Base-by-base conservation (phyloP, 805 yeast genomes). In the Suhomyces pyralidae region DNA sequence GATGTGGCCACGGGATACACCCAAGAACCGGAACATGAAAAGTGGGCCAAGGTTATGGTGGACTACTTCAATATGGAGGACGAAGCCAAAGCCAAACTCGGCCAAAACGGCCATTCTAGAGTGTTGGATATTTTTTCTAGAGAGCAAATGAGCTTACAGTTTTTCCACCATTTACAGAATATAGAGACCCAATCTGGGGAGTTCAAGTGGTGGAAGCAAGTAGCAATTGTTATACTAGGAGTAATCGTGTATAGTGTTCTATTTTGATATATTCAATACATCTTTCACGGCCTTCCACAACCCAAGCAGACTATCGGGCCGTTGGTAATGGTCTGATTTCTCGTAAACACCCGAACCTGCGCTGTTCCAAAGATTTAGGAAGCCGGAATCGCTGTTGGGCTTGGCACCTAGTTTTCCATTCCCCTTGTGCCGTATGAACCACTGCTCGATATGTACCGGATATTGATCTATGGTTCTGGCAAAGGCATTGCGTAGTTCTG, bases 1-100 rank as follows among this genome's bases (percentile, higher is more conserved):
- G 60, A 52, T 3, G 25, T 54, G 7, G 84, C 86, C 7, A 86
- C 91, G 0, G 96, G 96, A 0, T 87, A 83, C 76, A 75, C 81
- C 12, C 78, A 79, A 40, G 76, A 73, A 14, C 71, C 81, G 1
- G 75, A 78, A 43, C 73, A 77, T 2, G 66, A 67, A 5, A 65
- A 69, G 44, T 88, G 96, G 96, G 71, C 82, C 3, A 61, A 73
- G 15, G 79, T 78, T 2, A 65, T 87, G 58, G 62, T 66, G 19
- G 68, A 73, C 15, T 70, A 73, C 45, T 50, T 58, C 10, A 56
- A 72, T 5, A 55, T 64, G 40, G 55, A 59, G 9, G 34, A 46
- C 9, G 52, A 49, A 1, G 53, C 59, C 2, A 69, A 66, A 49
- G n/a, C 10, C 2, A 45, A 42, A 12, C 44, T 75, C 60, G 74